A percentile compares a stretch with the other conserved stretches of the same genome.
phyloP scores from a whole-genome alignment of 345 rosid genomes.

The Eucalyptus grandis region DNA sequence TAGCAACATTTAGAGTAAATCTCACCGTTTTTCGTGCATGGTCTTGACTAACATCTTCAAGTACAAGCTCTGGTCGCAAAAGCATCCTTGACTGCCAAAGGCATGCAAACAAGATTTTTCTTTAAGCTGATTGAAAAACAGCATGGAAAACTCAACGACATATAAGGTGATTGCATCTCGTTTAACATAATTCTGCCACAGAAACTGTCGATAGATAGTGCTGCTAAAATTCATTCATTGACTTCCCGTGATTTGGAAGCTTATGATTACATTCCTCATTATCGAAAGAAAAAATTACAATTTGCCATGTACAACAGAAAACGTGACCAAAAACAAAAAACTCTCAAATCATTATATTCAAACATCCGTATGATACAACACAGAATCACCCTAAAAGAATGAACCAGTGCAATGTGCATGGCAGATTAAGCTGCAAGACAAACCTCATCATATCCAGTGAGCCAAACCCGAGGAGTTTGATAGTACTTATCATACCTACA shows the following conservation, averaged over 20 bases:
- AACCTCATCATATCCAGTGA: slow-evolving; percentile 93
- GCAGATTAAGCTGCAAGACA: neutral
- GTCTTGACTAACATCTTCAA: slow-evolving; percentile 92
- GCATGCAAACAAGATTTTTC: neutral
- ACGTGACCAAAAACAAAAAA: neutral
- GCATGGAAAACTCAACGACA: neutral
- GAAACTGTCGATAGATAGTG: neutral
- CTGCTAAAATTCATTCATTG: neutral
- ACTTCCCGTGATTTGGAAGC: neutral
- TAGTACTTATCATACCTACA: slow-evolving; percentile 85
- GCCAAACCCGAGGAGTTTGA: slow-evolving; percentile 95
- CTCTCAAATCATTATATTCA: neutral
- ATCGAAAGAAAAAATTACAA: neutral
- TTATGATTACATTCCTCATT: neutral
- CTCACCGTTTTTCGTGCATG: slow-evolving; percentile 87
- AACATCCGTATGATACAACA: neutral
- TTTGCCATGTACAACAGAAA: neutral
- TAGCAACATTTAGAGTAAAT: neutral
- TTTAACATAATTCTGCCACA: neutral
- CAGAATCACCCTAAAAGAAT: neutral
- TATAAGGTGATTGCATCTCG: neutral
- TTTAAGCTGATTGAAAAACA: neutral
- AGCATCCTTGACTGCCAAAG: slow-evolving; percentile 69
- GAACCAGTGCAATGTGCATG: neutral
- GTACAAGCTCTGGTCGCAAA: slow-evolving; percentile 76